Base-by-base conservation (phyloP, 2,329 filamentous ascomycete species). In the Pseudocercospora musae region DNA sequence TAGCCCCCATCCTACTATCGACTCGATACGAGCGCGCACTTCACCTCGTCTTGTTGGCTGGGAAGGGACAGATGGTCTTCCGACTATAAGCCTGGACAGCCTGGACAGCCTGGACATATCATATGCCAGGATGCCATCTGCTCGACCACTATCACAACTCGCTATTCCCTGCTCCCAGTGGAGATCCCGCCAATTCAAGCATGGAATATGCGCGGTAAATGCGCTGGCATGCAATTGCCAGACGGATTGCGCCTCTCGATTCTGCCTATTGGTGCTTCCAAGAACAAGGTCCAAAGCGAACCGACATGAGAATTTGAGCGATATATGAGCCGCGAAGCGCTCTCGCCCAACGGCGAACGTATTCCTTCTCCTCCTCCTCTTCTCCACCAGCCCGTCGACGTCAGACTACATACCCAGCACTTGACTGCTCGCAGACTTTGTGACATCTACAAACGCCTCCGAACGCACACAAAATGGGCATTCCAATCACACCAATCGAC, bases 1-100 rank as follows among this genome's bases (percentile, higher is more conserved):
- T 52, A 52, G 48, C 48, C 15, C 48, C 2, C 48, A 29, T 20
- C 11, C n/a, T n/a, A n/a, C n/a, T n/a, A n/a, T n/a, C n/a, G 2
- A 1, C 11, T 23, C 15, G 25, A n/a, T n/a, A 13, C 25, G 2
- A 52, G 23, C n/a, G 48, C 48, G 52, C 52, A 42, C 53, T 56
- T 40, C 53, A 56, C 31, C 33, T 56, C 53, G 53, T 56, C 18
- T 56, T 33, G 15, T 56, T 56, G 53, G 53, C 53, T 44, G 53
- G 53, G 53, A 56, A 56, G 20, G 27, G 20, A 37, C 27, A 44
- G 53, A 56, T 44, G 20, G 23, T 56, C 33, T 40, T 29, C 37
- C 15, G 5, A 23, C 37, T 21, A 23, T n/a, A n/a, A 44, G 37
- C n/a, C 29, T 40, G 18, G 15, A 44, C 23, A n/a, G n/a, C n/a